phyloP scores from a whole-genome alignment of 352 stramenopile genomes.

The Phytophthora gonapodyides region DNA sequence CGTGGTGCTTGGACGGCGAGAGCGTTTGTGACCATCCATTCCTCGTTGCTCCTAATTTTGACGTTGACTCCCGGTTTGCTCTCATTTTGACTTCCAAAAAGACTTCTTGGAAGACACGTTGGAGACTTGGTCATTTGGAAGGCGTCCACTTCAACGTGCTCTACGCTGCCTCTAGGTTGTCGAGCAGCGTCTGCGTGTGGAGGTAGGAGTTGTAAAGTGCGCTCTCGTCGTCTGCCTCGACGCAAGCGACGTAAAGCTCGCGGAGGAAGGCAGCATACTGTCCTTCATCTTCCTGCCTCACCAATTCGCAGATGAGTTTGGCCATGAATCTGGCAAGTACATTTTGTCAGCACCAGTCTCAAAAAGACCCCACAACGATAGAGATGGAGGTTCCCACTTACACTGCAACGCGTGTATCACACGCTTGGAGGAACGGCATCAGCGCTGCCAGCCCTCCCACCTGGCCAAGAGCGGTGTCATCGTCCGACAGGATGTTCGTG shows the following conservation, averaged over 20 bases:
- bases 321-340: conserved; percentile 40
- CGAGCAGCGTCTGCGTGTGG: conserved; percentile 41
- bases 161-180: conserved; percentile 12
- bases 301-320: conserved; percentile 35
- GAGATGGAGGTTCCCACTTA: conserved; percentile 15
- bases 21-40: too few relatives aligned
- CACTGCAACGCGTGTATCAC: conserved; percentile 55
- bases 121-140: too few relatives aligned
- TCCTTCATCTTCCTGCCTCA: conserved; percentile 34
- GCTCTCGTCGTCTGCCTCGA: conserved; percentile 45
- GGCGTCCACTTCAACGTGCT: conserved; percentile 13
- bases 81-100: too few relatives aligned
- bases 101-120: too few relatives aligned
- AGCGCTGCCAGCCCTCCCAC: conserved; percentile 25
- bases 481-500: conserved; percentile 17
- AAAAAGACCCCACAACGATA: neutral
- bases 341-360: conserved; percentile 9
- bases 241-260: conserved; percentile 45
- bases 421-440: conserved; percentile 37
- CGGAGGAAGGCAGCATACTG: conserved; percentile 44
- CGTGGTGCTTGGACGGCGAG: too few relatives aligned
- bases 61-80: too few relatives aligned
- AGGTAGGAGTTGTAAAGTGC: conserved; percentile 45
- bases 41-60: too few relatives aligned
- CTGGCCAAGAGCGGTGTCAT: conserved; percentile 8